Conservation (phyloP, 208 protist genomes). For the Leishmania amazonensis region DNA sequence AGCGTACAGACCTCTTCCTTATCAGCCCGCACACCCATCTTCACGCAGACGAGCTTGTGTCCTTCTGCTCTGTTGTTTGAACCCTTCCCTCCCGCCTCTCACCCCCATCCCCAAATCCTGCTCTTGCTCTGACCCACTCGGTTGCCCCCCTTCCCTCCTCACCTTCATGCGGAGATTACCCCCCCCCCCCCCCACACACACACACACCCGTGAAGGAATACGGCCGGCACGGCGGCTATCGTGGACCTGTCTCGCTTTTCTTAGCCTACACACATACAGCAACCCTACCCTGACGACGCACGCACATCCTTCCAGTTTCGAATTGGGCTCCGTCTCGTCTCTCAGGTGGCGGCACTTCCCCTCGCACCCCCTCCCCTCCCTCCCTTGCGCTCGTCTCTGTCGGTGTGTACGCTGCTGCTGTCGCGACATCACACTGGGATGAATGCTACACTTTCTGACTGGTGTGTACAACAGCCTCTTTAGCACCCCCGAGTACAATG, state of each 20-base stretch:
- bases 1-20: background rate
- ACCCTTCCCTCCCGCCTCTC: background rate
- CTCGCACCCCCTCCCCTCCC: background rate
- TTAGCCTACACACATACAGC: background rate
- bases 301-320: background rate
- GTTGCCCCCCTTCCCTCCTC: background rate
- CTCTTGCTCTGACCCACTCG: background rate
- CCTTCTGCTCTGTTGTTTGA: background rate
- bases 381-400: background rate
- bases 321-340: background rate
- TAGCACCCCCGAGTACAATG: conserved; percentile 80
- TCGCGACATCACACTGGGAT: background rate
- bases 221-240: background rate
- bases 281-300: background rate
- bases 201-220: background rate
- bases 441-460: conserved; percentile 70
- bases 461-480: conserved; percentile 78
- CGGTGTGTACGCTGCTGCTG: background rate
- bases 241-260: background rate
- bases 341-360: background rate
- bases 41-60: background rate
- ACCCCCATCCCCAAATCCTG: background rate
- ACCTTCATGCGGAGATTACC: no score
- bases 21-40: background rate
- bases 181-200: background rate